Conservation (phyloP, 208 protist species). For the Trypanosoma rangeli region DNA sequence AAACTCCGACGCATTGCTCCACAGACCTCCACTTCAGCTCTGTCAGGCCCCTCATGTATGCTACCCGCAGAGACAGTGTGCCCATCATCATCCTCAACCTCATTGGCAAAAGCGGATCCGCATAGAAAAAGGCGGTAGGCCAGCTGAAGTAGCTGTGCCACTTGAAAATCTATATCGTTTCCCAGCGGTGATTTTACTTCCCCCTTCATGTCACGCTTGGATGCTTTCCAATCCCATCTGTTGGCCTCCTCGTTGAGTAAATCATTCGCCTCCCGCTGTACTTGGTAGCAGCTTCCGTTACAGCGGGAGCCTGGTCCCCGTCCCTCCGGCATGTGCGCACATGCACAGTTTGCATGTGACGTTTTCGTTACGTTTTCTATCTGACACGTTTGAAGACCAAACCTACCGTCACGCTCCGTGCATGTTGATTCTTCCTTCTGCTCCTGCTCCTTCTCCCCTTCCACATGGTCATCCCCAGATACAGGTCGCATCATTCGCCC, state of each 20-base stretch:
- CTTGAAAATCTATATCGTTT: not conserved
- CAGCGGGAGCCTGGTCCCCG: not conserved
- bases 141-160: constrained; percentile 13
- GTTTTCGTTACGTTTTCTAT: not conserved
- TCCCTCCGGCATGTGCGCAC: not conserved
- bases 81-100: not conserved
- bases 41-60: not conserved
- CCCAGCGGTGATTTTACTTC: not conserved
- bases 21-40: not conserved
- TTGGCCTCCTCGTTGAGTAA: not conserved
- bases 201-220: not conserved
- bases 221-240: not conserved
- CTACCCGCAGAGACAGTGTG: not conserved
- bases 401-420: not conserved
- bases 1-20: constrained; percentile 2
- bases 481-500: not conserved
- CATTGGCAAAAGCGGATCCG: not conserved
- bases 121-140: constrained; percentile 12
- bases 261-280: not conserved
- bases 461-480: not conserved
- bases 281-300: not conserved
- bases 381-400: not conserved
- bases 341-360: not conserved
- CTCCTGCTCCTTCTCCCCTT: not conserved
- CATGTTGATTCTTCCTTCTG: not conserved